Evolutionary conservation across 352 stramenopile genomes (phyloP), one percentile per base, ranked within the genome.

Genomic region (Phytopythium helicoides): DNA sequence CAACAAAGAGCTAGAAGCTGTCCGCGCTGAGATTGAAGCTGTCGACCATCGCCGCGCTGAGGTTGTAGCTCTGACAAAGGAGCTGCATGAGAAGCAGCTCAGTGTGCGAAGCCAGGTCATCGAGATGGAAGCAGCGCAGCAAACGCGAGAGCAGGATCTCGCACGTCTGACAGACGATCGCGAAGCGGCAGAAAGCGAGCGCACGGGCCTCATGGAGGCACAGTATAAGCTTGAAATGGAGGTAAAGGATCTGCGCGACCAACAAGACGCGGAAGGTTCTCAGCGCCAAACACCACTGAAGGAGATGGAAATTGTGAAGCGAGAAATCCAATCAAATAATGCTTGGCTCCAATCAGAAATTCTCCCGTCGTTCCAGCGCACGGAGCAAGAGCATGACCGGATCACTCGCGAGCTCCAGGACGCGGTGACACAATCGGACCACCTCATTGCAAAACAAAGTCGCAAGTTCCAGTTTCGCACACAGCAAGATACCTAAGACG

Each of bases 401-500:
- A 87, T 98, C 40, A 56, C 89, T n/a, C 56, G 51, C 44, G 62
- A 76, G 19, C 63, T 94, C 14, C 73, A 85, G 16, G 81, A 81
- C 1, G 79, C 66, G 34, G 75, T 56, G 47, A 64, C 68, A 18
- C 66, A 90, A 39, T 89, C 76, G 8, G 87, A 98, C 52, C 85
- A 88, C 26, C 72, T 99, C 9, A 98, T 99, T 55, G 92, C 90
- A 19, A 98, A 98, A 60, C 94, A 99, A 64, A 97, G 96, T 49
- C 88, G 97, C 44, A 97, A 94, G 37, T 89, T 80, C 37, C 92
- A 99, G 57, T 99, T 99, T 68, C 69, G 68, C 33, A 97, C 87
- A 1, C 93, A 98, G 54, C 80, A 87, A 36, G 87, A 98, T 97
- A 91, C 54, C 56, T 95, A 11, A 60, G 71, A 42, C 56, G 53